phyloP scores from a whole-genome alignment of 345 rosid genomes.

The Rhodamnia argentea region DNA sequence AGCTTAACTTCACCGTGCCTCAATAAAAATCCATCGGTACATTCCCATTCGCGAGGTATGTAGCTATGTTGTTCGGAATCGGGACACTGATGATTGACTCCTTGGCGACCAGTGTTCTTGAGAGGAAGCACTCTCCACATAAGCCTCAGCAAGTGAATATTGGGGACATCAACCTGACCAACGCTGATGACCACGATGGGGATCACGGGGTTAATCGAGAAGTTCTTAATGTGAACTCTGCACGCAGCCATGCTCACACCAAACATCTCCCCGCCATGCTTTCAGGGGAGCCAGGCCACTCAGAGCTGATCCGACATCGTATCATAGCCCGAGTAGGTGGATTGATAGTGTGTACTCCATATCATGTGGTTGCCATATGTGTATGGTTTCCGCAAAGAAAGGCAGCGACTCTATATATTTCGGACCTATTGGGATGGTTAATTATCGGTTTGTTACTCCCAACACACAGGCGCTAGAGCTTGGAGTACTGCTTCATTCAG shows the following conservation, averaged over 20 bases:
- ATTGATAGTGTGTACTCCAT: background rate
- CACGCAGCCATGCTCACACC: background rate
- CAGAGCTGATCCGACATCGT: constrained; percentile 33
- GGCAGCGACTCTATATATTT: background rate
- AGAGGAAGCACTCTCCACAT: constrained; percentile 22
- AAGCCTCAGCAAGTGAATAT: constrained; percentile 6
- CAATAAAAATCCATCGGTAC: constrained; percentile 14
- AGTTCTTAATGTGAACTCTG: background rate
- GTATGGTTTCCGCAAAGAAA: background rate
- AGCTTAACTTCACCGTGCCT: constrained; percentile 43
- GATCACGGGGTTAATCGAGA: background rate
- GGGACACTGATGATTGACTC: constrained; percentile 49
- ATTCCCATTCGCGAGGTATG: constrained; percentile 48
- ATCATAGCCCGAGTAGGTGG: constrained; percentile 37
- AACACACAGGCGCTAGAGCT: constrained; percentile 43
- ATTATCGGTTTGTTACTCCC: background rate
- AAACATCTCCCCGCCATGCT: constrained; percentile 41
- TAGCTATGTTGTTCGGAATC: constrained; percentile 49
- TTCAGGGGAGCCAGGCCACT: background rate
- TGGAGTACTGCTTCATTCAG: constrained; percentile 67
- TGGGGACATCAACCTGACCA: constrained; percentile 42
- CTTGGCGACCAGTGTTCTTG: constrained; percentile 33
- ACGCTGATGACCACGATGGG: constrained; percentile 22
- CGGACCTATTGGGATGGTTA: background rate
- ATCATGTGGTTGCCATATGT: background rate